A percentile compares a stretch with the other conserved stretches of the same genome.
These are phyloP conservation scores for Pyrrhoderma lamaoense DNA, from an alignment of 1,284 basidiomycete species.

Conservation along the genomic window DNA sequence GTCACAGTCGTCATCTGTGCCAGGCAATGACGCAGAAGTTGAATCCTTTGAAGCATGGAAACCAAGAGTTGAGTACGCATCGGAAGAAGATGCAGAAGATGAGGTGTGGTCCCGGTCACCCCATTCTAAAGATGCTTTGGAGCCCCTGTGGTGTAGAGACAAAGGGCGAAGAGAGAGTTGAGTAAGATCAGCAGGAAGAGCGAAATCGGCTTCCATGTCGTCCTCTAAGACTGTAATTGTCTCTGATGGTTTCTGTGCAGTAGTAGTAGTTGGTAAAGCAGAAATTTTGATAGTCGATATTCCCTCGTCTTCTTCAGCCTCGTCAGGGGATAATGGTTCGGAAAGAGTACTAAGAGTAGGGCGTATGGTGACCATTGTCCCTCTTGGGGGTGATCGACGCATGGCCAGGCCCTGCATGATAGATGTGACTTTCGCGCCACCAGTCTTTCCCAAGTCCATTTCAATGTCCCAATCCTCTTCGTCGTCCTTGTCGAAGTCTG, in stretches of 20 bases:
- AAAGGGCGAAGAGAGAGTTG: constrained; percentile 69
- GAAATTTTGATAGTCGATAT: constrained; percentile 72
- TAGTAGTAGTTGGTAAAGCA: constrained; percentile 36
- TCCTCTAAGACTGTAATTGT: constrained; percentile 42
- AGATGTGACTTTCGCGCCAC: constrained; percentile 41
- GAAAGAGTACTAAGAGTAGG: constrained; percentile 42
- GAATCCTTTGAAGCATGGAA: constrained; percentile 67
- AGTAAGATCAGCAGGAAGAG: constrained; percentile 68
- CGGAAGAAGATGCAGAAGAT: constrained; percentile 70
- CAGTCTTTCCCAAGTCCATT: constrained; percentile 57
- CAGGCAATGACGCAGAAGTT: constrained; percentile 55
- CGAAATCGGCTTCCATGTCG: constrained; percentile 69
- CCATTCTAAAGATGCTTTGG: constrained; percentile 77
- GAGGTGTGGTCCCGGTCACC: constrained; percentile 73
- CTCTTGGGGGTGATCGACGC: constrained; percentile 23
- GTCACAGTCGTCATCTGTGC: constrained; percentile 60
- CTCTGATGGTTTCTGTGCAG: constrained; percentile 23
- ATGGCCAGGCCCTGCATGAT: constrained; percentile 32
- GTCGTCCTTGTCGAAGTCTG: constrained; percentile 55
- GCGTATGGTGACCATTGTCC: constrained; percentile 57
- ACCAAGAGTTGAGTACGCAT: constrained; percentile 69
- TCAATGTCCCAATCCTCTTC: constrained; percentile 70
- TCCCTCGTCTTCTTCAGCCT: constrained; percentile 68
- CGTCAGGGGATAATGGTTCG: constrained; percentile 28
- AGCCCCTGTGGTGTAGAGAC: constrained; percentile 61